A percentile compares a stretch with the other conserved stretches of the same genome.
These are phyloP conservation scores for Saccharomycopsis schoenii DNA, from an alignment of 805 yeast genomes.

Conservation along the genomic window DNA sequence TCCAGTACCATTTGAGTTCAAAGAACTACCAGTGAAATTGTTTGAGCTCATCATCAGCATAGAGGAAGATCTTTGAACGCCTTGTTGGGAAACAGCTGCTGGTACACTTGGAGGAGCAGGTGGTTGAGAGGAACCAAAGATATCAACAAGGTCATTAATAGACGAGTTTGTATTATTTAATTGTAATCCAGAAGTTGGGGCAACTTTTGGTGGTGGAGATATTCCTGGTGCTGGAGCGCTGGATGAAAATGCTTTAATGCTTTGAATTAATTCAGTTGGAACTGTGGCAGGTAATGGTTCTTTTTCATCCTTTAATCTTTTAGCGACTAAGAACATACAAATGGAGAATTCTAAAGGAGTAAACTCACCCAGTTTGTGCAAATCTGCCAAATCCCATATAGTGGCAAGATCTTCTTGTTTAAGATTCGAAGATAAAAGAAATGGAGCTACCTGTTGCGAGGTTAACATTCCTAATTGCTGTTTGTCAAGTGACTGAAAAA, in stretches of 20 bases:
- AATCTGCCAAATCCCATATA: constrained; percentile 92
- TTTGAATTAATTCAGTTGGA: constrained; percentile 50
- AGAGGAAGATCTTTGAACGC: not conserved
- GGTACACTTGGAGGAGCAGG: constrained; percentile 10
- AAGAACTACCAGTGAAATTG: constrained; percentile 19
- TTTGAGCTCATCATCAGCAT: not conserved
- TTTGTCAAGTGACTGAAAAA: constrained; percentile 73
- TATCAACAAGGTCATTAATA: constrained; percentile 17
- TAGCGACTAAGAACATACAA: constrained; percentile 89
- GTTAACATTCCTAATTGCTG: constrained; percentile 49
- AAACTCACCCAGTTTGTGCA: constrained; percentile 76
- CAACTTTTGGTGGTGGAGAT: constrained; percentile 8
- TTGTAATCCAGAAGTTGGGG: constrained; percentile 24
- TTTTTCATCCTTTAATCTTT: constrained; percentile 55
- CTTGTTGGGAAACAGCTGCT: not conserved
- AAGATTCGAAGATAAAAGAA: constrained; percentile 79
- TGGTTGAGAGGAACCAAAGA: constrained; percentile 25
- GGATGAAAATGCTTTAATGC: constrained; percentile 22
- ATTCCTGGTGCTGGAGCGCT: not conserved
- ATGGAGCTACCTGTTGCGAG: constrained; percentile 77
- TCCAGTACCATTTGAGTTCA: constrained; percentile 24
- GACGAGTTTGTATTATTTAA: constrained; percentile 5
- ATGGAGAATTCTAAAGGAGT: constrained; percentile 77
- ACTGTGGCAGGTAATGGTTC: constrained; percentile 65
- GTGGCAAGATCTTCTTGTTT: constrained; percentile 77